A percentile compares a stretch with the other conserved stretches of the same genome.
phyloP scores from a whole-genome alignment of 208 protist species.

The Vickermania spadyakhi region DNA sequence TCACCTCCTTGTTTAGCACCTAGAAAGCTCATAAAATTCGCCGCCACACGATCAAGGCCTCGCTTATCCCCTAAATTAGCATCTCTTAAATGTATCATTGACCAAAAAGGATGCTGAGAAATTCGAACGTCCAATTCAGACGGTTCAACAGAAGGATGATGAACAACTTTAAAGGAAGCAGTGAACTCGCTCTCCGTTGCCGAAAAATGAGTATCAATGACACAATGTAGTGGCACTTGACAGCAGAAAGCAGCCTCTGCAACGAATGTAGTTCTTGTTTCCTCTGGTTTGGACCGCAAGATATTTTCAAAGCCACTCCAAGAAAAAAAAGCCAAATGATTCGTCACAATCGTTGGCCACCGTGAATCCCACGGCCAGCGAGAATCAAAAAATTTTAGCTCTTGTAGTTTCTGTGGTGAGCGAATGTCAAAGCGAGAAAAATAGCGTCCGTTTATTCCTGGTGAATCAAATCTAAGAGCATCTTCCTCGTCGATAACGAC shows the following conservation, averaged over 20 bases:
- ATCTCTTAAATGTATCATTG: constrained; percentile 19
- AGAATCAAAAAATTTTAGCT: constrained; percentile 12
- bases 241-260: constrained; percentile 24
- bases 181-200: constrained; percentile 11
- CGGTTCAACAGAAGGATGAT: constrained; percentile 11
- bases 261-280: constrained; percentile 17
- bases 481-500: not conserved
- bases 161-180: constrained; percentile 24
- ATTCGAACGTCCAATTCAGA: constrained; percentile 21
- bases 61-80: constrained; percentile 14
- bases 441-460: not conserved
- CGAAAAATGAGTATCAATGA: constrained; percentile 16
- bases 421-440: not conserved
- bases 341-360: constrained; percentile 16
- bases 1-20: constrained; percentile 21
- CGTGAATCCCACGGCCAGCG: constrained; percentile 7
- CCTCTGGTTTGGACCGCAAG: constrained; percentile 31
- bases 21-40: constrained; percentile 18
- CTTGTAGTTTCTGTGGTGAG: constrained; percentile 5
- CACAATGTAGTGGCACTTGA: constrained; percentile 18
- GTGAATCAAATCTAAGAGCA: not conserved
- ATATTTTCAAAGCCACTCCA: constrained; percentile 21
- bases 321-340: constrained; percentile 20
- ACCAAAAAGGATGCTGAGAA: constrained; percentile 18
- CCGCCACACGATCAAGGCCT: constrained; percentile 40